Base-by-base conservation (phyloP, 371 early-diverging fungal species). In the Batkoa obscura region DNA sequence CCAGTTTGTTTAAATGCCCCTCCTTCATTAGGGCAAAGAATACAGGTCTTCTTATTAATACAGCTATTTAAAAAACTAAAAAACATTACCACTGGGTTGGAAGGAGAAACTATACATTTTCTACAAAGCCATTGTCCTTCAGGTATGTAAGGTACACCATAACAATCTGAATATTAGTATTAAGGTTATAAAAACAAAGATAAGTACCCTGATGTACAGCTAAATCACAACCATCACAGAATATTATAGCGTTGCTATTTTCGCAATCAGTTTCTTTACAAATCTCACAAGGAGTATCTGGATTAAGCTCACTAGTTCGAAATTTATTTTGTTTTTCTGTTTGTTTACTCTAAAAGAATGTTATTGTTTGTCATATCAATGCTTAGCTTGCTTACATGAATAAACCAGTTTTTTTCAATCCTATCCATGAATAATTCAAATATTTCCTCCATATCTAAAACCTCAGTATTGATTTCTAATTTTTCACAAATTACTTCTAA, bases 121-220 rank as follows among this genome's bases (percentile, higher is more conserved):
- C 96, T 79, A 66, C 98, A 99, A 6, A 99, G 75, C 98, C 98
- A 99, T 66, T 89, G 94, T 9, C 98, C 98, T 67, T 98, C 98
- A 30, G 98, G 98, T 50, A 99, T 96, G 65, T 86, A 94, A 3
- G 97, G 98, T 30, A 98, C 84, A n/a, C 99, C 99, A 67, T 99
- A 99, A 66, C 99, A 98, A 64, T 94, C 95, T 83, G 41, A 50
- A 30, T 42, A 9, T 35, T 45, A 58, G n/a, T 34, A 30, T 3
- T 35, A 38, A 38, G 4, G 30, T 8, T 32, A 12, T 36, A 39
- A 30, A 32, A 33, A 17, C 43, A 55, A 39, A 10, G 37, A 6
- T 32, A 15, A 15, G 55, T 72, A 81, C 83, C 83, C 74, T 99
- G 98, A 71, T 99, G 99, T 2, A 98, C 99, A 3, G 95, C 96